Evolutionary conservation across 139 green algal genomes (phyloP).

Genomic region (Haematococcus lacustris): DNA sequence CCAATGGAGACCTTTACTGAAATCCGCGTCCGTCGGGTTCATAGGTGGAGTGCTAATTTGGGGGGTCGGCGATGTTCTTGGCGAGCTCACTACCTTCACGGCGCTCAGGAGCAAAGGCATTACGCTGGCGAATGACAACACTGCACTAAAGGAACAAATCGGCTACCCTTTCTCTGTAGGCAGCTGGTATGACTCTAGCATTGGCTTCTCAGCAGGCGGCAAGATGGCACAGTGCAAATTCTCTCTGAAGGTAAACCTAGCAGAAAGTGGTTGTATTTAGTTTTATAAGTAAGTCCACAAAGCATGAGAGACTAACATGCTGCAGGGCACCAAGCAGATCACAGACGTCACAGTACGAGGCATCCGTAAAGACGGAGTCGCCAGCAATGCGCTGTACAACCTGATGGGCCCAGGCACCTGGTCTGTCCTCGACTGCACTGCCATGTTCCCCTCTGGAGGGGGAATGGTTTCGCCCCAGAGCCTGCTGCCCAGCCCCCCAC

Average conservation of each 20-base stretch:
- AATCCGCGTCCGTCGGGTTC: background rate
- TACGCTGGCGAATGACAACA: background rate
- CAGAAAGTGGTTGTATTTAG: too few relatives aligned
- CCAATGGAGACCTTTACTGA: background rate
- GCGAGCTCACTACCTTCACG: constrained; percentile 10
- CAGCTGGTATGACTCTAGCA: constrained; percentile 32
- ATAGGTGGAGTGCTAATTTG: constrained; percentile 9
- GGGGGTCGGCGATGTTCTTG: constrained; percentile 5
- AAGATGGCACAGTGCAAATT: constrained; percentile 28
- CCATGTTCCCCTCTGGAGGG: constrained; percentile 28
- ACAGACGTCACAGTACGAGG: constrained; percentile 32
- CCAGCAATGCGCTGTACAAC: constrained; percentile 21
- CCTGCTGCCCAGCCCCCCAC: constrained; percentile 28
- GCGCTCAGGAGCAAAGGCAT: background rate
- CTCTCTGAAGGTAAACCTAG: constrained; percentile 25
- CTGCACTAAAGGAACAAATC: constrained; percentile 11
- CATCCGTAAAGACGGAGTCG: background rate
- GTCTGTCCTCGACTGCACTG: constrained; percentile 34
- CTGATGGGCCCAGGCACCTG: constrained; percentile 20
- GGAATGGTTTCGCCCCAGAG: constrained; percentile 25
- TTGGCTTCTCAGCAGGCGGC: constrained; percentile 24
- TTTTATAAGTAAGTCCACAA: too few relatives aligned
- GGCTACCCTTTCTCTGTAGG: constrained; percentile 15
- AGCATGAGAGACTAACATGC: too few relatives aligned
- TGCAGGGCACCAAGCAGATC: constrained; percentile 23